These are phyloP conservation scores for Terfezia claveryi DNA, from an alignment of 495 filamentous ascomycete genomes.

Conservation along the genomic window DNA sequence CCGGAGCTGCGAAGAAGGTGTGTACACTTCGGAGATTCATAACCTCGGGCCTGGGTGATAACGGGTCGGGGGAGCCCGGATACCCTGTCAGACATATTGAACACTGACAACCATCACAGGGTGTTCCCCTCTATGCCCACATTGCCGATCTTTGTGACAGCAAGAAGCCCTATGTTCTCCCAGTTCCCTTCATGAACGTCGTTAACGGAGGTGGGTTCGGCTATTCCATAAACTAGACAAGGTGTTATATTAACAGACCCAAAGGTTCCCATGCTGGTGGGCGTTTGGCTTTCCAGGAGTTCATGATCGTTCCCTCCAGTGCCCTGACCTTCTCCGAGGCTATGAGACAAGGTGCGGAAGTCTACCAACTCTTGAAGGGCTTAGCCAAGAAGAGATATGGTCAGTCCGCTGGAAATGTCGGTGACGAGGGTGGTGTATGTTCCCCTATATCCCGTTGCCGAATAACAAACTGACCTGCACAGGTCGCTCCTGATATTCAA, in stretches of 20 bases:
- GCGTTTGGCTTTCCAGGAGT: slow-evolving; percentile 97
- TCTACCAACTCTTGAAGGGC: slow-evolving; percentile 93
- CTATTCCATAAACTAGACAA: slow-evolving; percentile 1
- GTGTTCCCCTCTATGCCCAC: slow-evolving; percentile 90
- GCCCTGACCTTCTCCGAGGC: slow-evolving; percentile 84
- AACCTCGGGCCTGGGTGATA: neutral
- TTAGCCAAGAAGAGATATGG: slow-evolving; percentile 99
- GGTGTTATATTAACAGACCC: slow-evolving; percentile 9
- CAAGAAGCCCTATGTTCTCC: slow-evolving; percentile 98
- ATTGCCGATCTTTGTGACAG: slow-evolving; percentile 95
- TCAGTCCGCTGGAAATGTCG: slow-evolving; percentile 94
- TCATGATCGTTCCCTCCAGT: slow-evolving; percentile 88
- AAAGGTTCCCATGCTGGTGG: slow-evolving; percentile 79
- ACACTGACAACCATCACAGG: slow-evolving; percentile 21
- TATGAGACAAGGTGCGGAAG: slow-evolving; percentile 84
- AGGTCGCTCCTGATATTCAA: slow-evolving; percentile 88
- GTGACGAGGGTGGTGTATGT: slow-evolving; percentile 83
- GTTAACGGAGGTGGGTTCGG: slow-evolving; percentile 60
- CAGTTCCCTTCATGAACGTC: slow-evolving; percentile 99
- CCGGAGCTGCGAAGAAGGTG: slow-evolving; percentile 90
- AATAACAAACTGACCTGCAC: too few relatives aligned
- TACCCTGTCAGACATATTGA: neutral
- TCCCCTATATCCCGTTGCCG: too few relatives aligned
- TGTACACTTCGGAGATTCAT: slow-evolving; percentile 1
- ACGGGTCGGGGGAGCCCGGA: neutral